Evolutionary conservation across 2,329 filamentous ascomycete genomes (phyloP).

Genomic region (Aspergillus quadrilineatus): DNA sequence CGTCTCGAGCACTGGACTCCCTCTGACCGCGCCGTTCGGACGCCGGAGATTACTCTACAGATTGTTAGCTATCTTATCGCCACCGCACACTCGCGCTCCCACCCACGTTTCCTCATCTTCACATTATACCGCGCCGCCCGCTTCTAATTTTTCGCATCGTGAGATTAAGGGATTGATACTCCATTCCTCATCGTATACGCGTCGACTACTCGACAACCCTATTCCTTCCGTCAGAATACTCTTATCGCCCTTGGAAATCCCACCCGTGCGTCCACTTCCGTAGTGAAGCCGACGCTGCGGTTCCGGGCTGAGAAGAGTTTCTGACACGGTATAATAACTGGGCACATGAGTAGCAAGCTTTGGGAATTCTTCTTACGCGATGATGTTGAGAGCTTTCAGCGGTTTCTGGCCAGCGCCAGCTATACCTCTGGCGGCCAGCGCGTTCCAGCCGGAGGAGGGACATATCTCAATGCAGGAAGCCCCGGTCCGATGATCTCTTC

Average conservation of each 20-base stretch:
- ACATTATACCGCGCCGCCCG: neutral
- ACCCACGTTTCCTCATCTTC: slow-evolving; percentile 7
- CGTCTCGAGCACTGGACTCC: neutral
- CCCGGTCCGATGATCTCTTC: slow-evolving; percentile 31
- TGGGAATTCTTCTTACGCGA: slow-evolving; percentile 97
- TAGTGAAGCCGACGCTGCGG: slow-evolving; percentile 86
- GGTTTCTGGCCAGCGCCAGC: slow-evolving; percentile 73
- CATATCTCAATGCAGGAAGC: slow-evolving; percentile 31
- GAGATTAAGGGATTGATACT: neutral
- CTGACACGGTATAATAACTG: slow-evolving; percentile 33
- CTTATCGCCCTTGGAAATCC: slow-evolving; percentile 52
- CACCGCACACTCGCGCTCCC: slow-evolving; percentile 17
- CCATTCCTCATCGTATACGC: slow-evolving; percentile 13
- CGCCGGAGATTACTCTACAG: slow-evolving; percentile 15
- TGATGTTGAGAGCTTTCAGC: slow-evolving; percentile 93
- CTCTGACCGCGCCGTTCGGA: slow-evolving; percentile 5
- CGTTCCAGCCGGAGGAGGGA: slow-evolving; percentile 27
- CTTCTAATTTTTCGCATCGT: neutral
- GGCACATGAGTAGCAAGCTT: slow-evolving; percentile 91
- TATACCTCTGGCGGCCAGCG: slow-evolving; percentile 45
- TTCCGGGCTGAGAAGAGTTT: slow-evolving; percentile 55
- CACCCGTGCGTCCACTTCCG: slow-evolving; percentile 71
- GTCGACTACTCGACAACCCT: slow-evolving; percentile 17
- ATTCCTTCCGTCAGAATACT: slow-evolving; percentile 24
- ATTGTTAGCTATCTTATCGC: slow-evolving; percentile 17